A percentile compares a stretch with the other conserved stretches of the same genome.
These are phyloP conservation scores for Pyrenophora teres DNA, from an alignment of 2,329 filamentous ascomycete genomes.

Conservation along the genomic window DNA sequence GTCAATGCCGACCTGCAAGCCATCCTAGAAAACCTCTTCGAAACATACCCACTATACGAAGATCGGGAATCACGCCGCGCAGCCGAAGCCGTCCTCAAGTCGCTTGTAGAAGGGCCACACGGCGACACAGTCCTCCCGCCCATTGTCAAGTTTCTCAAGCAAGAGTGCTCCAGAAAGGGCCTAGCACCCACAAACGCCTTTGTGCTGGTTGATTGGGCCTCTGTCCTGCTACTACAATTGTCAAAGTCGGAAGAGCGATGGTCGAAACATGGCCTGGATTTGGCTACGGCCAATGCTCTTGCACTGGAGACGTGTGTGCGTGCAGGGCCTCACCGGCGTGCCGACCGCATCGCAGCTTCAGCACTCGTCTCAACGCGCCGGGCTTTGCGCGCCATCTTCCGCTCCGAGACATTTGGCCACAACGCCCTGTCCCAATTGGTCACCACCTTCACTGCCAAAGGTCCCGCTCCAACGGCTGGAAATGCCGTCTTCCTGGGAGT, in stretches of 20 bases:
- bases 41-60: constrained; percentile 83
- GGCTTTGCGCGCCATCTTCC: constrained; percentile 75
- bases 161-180: constrained; percentile 75
- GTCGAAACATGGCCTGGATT: constrained; percentile 67
- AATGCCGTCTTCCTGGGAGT: constrained; percentile 82
- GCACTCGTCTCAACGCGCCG: constrained; percentile 79
- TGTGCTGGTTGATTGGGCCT: constrained; percentile 89
- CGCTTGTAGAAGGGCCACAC: constrained; percentile 65
- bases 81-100: constrained; percentile 77
- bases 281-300: constrained; percentile 72
- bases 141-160: constrained; percentile 69
- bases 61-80: constrained; percentile 84
- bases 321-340: constrained; percentile 31
- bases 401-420: constrained; percentile 60
- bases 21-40: constrained; percentile 76
- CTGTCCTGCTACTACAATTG: constrained; percentile 74
- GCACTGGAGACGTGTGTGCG: constrained; percentile 78
- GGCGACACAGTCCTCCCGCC: constrained; percentile 62
- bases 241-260: constrained; percentile 63
- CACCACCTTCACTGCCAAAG: constrained; percentile 70
- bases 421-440: constrained; percentile 68
- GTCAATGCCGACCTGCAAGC: constrained; percentile 52
- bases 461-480: constrained; percentile 64
- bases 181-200: constrained; percentile 83
- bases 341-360: constrained; percentile 68